Evolutionary conservation across 495 filamentous ascomycete genomes (phyloP), one percentile per base, ranked within the genome.

Genomic region (Lophium mytilinum): DNA sequence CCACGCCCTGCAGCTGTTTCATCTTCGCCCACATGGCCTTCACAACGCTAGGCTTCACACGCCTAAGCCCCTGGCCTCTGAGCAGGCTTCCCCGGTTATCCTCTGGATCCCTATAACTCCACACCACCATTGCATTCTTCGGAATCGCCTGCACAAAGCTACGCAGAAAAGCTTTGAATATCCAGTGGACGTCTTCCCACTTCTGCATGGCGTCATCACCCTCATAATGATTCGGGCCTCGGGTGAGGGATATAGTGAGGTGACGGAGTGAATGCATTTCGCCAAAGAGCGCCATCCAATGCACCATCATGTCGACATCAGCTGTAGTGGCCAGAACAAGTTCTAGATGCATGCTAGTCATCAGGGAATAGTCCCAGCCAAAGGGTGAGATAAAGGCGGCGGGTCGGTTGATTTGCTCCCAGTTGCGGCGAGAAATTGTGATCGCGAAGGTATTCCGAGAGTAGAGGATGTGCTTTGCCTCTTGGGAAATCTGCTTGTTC

Each of bases 301-400:
- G 48, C 21, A 60, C 48, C 33, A 51, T 56, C 19, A 9, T 60
- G 33, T 57, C 56, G 21, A 48, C 15, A 14, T 19, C 7, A 12
- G 1, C 0, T 14, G 9, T 5, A 11, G 12, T 9, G 21, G 8
- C 1, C 14, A 48, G 14, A 9, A 6, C 21, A 17, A 64, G 35
- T 47, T 64, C 61, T 12, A 64, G 57, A 30, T 60, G 61, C 43
- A 64, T 8, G 9, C 51, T 56, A 9, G 61, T 64, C 33, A 64
- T 64, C 1, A 30, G 52, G 11, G 11, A 11, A 36, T 51, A 52
- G 18, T 60, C 43, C 61, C 57, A 64, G 46, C 61, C 53, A 18
- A 24, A 17, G 0, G 57, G 53, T 0, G 47, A 37, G 34, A 57
- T 53, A 24, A 63, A 39, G 12, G 17, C 18, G 18, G 37, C 50